A percentile compares a stretch with the other conserved stretches of the same genome.
These are phyloP conservation scores for Biscogniauxia sp. DNA, from an alignment of 2,329 filamentous ascomycete genomes.

Conservation along the genomic window DNA sequence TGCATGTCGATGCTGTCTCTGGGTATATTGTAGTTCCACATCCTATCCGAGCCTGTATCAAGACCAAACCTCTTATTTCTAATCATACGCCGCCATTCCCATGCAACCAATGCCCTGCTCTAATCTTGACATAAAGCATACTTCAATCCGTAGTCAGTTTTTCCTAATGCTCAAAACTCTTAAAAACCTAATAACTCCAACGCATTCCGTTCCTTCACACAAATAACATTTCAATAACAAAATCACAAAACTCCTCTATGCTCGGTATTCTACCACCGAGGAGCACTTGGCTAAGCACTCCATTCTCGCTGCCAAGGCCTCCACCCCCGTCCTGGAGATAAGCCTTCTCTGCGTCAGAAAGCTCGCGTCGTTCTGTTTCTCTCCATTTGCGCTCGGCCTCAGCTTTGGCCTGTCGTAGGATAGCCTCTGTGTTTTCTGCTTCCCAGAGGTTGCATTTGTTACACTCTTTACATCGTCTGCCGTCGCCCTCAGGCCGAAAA, in stretches of 20 bases:
- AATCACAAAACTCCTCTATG: constrained; percentile 31
- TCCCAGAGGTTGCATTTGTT: constrained; percentile 78
- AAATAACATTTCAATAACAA: constrained; percentile 30
- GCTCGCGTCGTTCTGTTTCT: constrained; percentile 58
- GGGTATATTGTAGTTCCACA: constrained; percentile 12
- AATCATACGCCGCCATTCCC: constrained; percentile 10
- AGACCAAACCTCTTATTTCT: constrained; percentile 5
- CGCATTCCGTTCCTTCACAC: constrained; percentile 18
- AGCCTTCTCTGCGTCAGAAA: constrained; percentile 53
- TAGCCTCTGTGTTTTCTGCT: constrained; percentile 67
- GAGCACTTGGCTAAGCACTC: constrained; percentile 16
- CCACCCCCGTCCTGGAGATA: constrained; percentile 54
- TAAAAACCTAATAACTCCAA: background rate
- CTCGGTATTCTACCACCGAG: constrained; percentile 23
- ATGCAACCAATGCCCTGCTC: constrained; percentile 3
- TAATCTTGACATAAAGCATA: background rate
- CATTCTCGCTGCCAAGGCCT: constrained; percentile 14
- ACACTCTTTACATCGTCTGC: constrained; percentile 72
- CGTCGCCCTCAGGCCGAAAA: constrained; percentile 78
- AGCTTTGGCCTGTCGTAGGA: constrained; percentile 66
- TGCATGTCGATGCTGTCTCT: background rate
- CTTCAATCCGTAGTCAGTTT: background rate
- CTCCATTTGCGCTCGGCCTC: constrained; percentile 72
- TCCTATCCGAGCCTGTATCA: constrained; percentile 1
- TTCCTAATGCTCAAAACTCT: background rate